phyloP scores from a whole-genome alignment of 1,284 basidiomycete genomes.

The Vanrija sp. region DNA sequence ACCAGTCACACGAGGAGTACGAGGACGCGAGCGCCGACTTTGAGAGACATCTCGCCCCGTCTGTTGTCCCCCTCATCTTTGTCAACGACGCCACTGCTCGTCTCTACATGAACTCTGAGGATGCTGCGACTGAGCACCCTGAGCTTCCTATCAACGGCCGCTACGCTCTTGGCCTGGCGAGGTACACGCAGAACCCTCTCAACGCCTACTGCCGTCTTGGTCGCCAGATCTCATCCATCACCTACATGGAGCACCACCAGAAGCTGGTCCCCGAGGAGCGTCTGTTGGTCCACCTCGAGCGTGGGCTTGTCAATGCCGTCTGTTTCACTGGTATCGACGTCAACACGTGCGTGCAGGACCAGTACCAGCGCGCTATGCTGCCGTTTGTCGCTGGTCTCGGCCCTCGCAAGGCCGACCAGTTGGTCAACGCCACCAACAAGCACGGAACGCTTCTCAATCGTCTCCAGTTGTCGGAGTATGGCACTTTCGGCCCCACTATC shows the following conservation, averaged over 20 bases:
- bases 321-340: slow-evolving; percentile 94
- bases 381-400: slow-evolving; percentile 92
- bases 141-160: slow-evolving; percentile 75
- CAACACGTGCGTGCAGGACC: slow-evolving; percentile 81
- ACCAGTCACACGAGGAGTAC: slow-evolving; percentile 38
- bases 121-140: slow-evolving; percentile 81
- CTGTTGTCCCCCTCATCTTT: slow-evolving; percentile 69
- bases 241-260: slow-evolving; percentile 78
- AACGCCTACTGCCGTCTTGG: slow-evolving; percentile 89
- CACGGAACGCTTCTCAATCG: slow-evolving; percentile 75
- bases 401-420: slow-evolving; percentile 83
- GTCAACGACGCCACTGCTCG: slow-evolving; percentile 89
- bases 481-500: slow-evolving; percentile 76
- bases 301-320: slow-evolving; percentile 80
- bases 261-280: slow-evolving; percentile 73
- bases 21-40: slow-evolving; percentile 27
- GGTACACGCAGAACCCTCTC: slow-evolving; percentile 89
- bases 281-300: slow-evolving; percentile 74
- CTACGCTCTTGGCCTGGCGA: slow-evolving; percentile 90
- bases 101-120: slow-evolving; percentile 85
- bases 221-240: slow-evolving; percentile 71
- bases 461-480: slow-evolving; percentile 70
- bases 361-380: slow-evolving; percentile 81
- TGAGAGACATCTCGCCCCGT: slow-evolving; percentile 26
- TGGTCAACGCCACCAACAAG: slow-evolving; percentile 75